A percentile compares a stretch with the other conserved stretches of the same genome.
Evolutionary conservation across 108 stramenopile genomes (phyloP).

Genomic region (Pseudonitzschia pungens): DNA sequence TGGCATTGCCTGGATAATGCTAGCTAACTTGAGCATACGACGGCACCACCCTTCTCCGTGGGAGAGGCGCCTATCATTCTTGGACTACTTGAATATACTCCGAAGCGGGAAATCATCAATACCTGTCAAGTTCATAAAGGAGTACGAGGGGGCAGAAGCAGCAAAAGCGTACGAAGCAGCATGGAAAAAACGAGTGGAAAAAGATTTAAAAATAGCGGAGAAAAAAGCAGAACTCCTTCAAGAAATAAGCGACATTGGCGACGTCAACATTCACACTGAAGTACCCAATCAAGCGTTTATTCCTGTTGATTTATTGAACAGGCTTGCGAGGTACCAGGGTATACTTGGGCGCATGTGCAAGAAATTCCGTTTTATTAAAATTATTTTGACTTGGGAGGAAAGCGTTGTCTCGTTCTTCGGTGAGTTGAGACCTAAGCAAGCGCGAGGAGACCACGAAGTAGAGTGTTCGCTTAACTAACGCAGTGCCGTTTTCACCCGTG

Average conservation of each 20-base stretch:
- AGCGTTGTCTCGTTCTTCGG: constrained; percentile 61
- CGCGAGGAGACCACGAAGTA: background rate
- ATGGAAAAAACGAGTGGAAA: constrained; percentile 18
- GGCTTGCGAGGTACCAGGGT: constrained; percentile 40
- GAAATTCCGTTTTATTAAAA: constrained; percentile 40
- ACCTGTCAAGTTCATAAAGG: constrained; percentile 27
- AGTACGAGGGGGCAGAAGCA: constrained; percentile 28
- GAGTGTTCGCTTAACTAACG: background rate
- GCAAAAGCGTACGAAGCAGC: constrained; percentile 32
- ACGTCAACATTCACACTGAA: constrained; percentile 45
- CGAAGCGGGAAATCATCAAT: constrained; percentile 17
- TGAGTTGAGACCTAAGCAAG: background rate
- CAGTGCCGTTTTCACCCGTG: background rate
- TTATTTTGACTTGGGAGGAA: constrained; percentile 69
- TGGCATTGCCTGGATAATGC: constrained; percentile 69
- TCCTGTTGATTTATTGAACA: constrained; percentile 31
- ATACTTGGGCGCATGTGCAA: constrained; percentile 37
- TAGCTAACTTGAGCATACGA: constrained; percentile 57
- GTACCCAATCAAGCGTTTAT: constrained; percentile 11
- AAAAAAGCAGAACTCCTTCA: constrained; percentile 45
- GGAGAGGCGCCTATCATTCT: constrained; percentile 58
- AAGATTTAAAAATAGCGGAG: constrained; percentile 35
- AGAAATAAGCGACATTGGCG: constrained; percentile 42
- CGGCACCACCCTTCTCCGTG: constrained; percentile 75
- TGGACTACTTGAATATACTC: constrained; percentile 51